Percentiles rank a stretch among this genome's conserved stretches.
Evolutionary conservation across 176 grass and related monocot species (phyloP).

Genomic region (Poa annua): DNA sequence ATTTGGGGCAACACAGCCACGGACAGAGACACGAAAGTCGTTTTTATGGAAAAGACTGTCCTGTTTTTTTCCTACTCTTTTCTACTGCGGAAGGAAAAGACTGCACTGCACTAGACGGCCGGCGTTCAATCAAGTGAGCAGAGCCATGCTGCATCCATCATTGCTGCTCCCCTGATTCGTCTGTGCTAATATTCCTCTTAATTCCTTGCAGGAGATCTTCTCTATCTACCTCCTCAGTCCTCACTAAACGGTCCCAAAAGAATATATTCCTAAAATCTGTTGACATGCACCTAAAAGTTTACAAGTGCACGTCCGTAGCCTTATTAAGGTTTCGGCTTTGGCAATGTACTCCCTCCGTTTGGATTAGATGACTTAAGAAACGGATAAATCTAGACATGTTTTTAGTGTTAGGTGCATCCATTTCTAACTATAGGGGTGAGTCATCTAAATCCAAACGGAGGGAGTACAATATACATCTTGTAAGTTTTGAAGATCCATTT

Average conservation of each 20-base stretch:
- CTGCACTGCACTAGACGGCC: slow-evolving; percentile 15
- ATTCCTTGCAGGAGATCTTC: slow-evolving; percentile 30
- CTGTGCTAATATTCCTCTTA: slow-evolving; percentile 33
- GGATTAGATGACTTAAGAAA: too few species aligned
- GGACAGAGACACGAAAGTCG: slow-evolving; percentile 23
- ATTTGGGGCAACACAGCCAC: slow-evolving; percentile 14
- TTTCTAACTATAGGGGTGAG: too few species aligned
- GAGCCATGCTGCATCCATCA: slow-evolving; percentile 38
- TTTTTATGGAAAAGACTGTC: slow-evolving; percentile 46
- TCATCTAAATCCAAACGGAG: too few species aligned
- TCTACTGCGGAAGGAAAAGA: slow-evolving; percentile 21
- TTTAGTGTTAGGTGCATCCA: too few species aligned
- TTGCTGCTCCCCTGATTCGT: slow-evolving; percentile 35
- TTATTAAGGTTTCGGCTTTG: too few species aligned
- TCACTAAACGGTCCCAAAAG: neutral
- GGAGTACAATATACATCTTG: too few species aligned
- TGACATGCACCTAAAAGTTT: neutral
- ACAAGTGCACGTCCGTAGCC: neutral
- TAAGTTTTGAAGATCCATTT: too few species aligned
- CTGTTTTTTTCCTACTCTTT: neutral
- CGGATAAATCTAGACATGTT: too few species aligned
- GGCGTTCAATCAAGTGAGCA: slow-evolving; percentile 9
- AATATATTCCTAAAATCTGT: too few species aligned
- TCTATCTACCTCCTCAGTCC: neutral
- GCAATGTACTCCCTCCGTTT: too few species aligned